Conservation (phyloP, 2,329 filamentous ascomycete species). For the Exophiala dermatitidis region DNA sequence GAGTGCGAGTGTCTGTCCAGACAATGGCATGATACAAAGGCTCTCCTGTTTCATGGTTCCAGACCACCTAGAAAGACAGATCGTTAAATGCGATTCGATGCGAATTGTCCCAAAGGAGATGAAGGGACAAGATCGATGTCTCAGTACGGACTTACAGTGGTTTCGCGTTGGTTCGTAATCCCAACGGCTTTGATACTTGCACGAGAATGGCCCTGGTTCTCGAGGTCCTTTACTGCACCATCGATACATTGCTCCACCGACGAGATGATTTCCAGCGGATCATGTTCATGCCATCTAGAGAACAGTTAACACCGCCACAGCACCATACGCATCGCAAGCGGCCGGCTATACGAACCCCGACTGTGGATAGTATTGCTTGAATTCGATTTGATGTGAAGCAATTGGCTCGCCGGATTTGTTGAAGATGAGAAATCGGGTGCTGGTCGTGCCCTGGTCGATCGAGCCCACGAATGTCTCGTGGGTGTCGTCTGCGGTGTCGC, state of each 20-base stretch:
- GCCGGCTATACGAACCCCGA: conserved; percentile 55
- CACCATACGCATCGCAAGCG: not conserved
- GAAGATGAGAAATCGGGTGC: conserved; percentile 83
- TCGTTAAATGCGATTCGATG: not conserved
- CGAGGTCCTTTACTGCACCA: conserved; percentile 63
- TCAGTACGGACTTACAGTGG: conserved; percentile 43
- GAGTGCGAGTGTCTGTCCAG: conserved; percentile 81
- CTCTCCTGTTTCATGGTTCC: conserved; percentile 74
- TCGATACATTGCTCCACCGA: conserved; percentile 76
- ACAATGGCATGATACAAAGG: conserved; percentile 78
- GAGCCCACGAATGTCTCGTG: conserved; percentile 67
- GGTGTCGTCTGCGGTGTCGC: conserved; percentile 4
- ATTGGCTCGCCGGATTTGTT: conserved; percentile 68
- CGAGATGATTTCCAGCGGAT: conserved; percentile 66
- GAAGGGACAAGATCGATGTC: no score
- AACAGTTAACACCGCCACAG: not conserved
- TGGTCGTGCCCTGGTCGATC: conserved; percentile 87
- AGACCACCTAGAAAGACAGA: conserved; percentile 39
- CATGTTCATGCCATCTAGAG: conserved; percentile 78
- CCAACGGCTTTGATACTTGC: conserved; percentile 68
- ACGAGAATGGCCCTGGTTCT: conserved; percentile 58
- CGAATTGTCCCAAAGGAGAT: no score
- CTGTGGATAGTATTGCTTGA: conserved; percentile 74
- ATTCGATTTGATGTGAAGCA: conserved; percentile 78
- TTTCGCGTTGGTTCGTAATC: conserved; percentile 87